Percentiles rank a stretch among this genome's conserved stretches.
Evolutionary conservation across 345 rosid species (phyloP).

Genomic region (Salix brachista): DNA sequence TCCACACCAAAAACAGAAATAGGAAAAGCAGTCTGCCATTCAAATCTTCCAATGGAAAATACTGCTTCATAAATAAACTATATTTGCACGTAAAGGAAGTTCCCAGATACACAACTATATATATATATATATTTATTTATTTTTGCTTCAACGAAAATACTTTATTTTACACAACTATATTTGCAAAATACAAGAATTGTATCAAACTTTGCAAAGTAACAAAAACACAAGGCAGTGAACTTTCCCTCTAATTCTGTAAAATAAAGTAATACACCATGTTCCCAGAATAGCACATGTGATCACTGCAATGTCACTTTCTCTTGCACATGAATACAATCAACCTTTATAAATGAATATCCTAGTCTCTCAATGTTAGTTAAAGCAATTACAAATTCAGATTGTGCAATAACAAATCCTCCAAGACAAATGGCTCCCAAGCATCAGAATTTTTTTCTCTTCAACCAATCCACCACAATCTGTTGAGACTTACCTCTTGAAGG

Average conservation of each 20-base stretch:
- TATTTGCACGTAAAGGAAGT: too few species aligned
- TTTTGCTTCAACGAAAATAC: too few species aligned
- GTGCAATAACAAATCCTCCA: slow-evolving; percentile 30
- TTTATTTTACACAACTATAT: neutral
- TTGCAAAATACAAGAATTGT: slow-evolving; percentile 1
- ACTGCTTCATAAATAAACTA: too few species aligned
- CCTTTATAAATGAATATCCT: slow-evolving; percentile 10
- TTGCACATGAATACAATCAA: slow-evolving; percentile 8
- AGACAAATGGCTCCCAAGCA: slow-evolving; percentile 27
- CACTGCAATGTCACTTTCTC: slow-evolving; percentile 8
- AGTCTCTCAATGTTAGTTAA: slow-evolving; percentile 12
- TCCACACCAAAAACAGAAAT: too few species aligned
- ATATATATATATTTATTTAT: too few species aligned
- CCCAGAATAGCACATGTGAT: slow-evolving; percentile 8
- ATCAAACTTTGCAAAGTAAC: neutral
- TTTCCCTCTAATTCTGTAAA: neutral
- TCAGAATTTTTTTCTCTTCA: slow-evolving; percentile 34
- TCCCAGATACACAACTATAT: neutral
- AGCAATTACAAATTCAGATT: slow-evolving; percentile 18
- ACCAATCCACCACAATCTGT: slow-evolving; percentile 42
- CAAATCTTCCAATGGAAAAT: too few species aligned
- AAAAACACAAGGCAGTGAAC: neutral
- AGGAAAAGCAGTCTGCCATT: too few species aligned
- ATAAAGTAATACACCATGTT: neutral
- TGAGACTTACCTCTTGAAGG: slow-evolving; percentile 50